Evolutionary conservation across 257 asterid species (phyloP).

Genomic region (Solanum chaucha): DNA sequence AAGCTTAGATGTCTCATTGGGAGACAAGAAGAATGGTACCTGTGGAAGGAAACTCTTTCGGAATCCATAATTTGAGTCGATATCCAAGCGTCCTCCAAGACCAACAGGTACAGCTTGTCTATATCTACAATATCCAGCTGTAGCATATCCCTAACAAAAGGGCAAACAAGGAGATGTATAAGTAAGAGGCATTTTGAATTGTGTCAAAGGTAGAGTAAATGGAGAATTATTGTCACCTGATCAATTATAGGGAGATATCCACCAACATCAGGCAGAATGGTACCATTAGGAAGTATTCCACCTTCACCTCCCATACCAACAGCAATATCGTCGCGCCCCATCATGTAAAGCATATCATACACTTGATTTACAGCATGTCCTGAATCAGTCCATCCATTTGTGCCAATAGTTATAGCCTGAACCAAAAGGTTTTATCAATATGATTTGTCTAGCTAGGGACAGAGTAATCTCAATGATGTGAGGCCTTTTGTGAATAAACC

Average conservation of each 20-base stretch:
- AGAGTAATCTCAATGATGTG: not conserved
- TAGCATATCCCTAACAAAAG: slow-evolving; percentile 38
- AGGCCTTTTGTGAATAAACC: not conserved
- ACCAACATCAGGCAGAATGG: slow-evolving; percentile 57
- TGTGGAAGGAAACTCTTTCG: slow-evolving; percentile 76
- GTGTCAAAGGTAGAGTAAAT: not conserved
- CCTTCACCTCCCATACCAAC: slow-evolving; percentile 97
- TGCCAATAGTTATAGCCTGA: slow-evolving; percentile 69
- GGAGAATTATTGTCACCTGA: slow-evolving; percentile 31
- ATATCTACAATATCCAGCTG: slow-evolving; percentile 81
- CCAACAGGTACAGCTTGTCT: slow-evolving; percentile 80
- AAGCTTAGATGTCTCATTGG: not conserved
- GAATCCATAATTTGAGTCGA: slow-evolving; percentile 63
- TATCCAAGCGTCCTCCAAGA: slow-evolving; percentile 55
- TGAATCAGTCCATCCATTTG: slow-evolving; percentile 66
- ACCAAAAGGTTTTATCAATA: not conserved
- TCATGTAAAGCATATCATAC: slow-evolving; percentile 82
- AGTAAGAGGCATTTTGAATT: not conserved
- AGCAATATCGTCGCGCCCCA: slow-evolving; percentile 76
- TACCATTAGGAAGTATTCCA: slow-evolving; percentile 66
- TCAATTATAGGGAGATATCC: slow-evolving; percentile 87
- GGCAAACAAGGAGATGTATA: not conserved
- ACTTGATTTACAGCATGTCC: slow-evolving; percentile 80
- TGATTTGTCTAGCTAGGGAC: not conserved
- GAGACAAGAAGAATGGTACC: slow-evolving; percentile 19